Evolutionary conservation across 2,329 filamentous ascomycete genomes (phyloP).

Genomic region (Epicoccum nigrum): DNA sequence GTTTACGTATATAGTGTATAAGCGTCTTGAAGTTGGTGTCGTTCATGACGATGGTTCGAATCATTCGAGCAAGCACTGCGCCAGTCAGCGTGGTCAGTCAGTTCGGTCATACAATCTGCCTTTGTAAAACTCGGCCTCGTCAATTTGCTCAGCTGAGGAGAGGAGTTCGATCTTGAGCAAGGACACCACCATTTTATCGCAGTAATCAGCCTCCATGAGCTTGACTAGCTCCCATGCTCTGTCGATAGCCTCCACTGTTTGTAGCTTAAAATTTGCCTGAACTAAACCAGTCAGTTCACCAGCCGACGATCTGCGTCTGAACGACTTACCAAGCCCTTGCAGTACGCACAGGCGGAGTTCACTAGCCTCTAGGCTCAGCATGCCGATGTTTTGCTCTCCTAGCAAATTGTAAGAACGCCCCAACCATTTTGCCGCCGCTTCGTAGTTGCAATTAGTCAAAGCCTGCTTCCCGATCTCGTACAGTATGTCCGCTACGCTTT

Average conservation of each 20-base stretch:
- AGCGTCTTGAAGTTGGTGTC: constrained; percentile 69
- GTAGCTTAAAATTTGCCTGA: constrained; percentile 58
- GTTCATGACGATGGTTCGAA: constrained; percentile 64
- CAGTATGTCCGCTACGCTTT: constrained; percentile 70
- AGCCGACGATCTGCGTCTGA: too few relatives aligned
- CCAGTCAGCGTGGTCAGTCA: constrained; percentile 14
- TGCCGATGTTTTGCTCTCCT: constrained; percentile 60
- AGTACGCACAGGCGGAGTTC: constrained; percentile 71
- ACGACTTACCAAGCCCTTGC: constrained; percentile 56
- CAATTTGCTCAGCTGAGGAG: constrained; percentile 47
- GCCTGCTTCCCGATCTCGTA: constrained; percentile 74
- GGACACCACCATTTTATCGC: constrained; percentile 68
- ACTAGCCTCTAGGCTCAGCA: constrained; percentile 63
- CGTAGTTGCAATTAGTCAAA: constrained; percentile 58
- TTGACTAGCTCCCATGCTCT: constrained; percentile 65
- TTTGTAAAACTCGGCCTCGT: constrained; percentile 50
- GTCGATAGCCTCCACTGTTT: constrained; percentile 53
- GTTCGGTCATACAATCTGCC: constrained; percentile 33
- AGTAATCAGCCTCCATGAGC: constrained; percentile 68
- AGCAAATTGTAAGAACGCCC: constrained; percentile 69
- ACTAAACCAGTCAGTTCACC: constrained; percentile 51
- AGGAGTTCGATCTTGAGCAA: constrained; percentile 73
- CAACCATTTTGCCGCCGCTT: constrained; percentile 73
- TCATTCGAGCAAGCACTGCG: constrained; percentile 66
- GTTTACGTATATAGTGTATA: constrained; percentile 69